Base-by-base conservation (phyloP, 257 asterid genomes). In the Linderniella brevidens region DNA sequence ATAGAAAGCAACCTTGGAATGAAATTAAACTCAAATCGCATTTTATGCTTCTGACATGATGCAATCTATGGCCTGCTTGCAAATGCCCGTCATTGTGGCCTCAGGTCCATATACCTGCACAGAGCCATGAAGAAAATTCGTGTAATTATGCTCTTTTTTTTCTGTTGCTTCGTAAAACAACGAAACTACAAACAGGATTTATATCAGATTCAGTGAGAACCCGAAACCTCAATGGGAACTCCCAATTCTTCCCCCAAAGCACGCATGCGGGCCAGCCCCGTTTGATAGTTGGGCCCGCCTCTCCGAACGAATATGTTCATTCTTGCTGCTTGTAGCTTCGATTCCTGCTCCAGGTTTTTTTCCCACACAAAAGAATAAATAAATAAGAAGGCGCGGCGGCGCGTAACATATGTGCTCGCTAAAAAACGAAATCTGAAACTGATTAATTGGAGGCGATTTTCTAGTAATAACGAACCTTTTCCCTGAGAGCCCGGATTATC, bases 231-330 rank as follows among this genome's bases (percentile, higher is more conserved):
- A 13, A 84, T 76, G 29, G 95, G 94, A 63, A 88, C 65, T 63
- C 95, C 95, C 20, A 84, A 76, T 72, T 88, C 95, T 61, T 78
- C 92, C 12, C 79, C 95, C 19, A 88, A 90, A 49, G 66, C 48
- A 58, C 98, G 72, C 98, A 88, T 88, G 58, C 70, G 78, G 32
- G 79, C 94, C 10, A 83, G 93, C 13, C 98, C 93, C 58, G 55
- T 80, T 60, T 88, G 93, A 80, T 80, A 88, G 61, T 88, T 88
- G 1, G 98, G 98, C 48, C 95, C 98, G 11, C 98, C 98, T 68
- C 98, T 62, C 53, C 98, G 68, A 4, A 88, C 98, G 14, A 72
- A 84, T 17, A 88, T 43, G 39, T 72, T 70, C 94, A 84, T 80
- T 29, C 86, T 66, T 4, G 98, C 79, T 14, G 95, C 93, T 68